phyloP scores from a whole-genome alignment of 2,329 filamentous ascomycete genomes.

The Neofusicoccum umdonicola region DNA sequence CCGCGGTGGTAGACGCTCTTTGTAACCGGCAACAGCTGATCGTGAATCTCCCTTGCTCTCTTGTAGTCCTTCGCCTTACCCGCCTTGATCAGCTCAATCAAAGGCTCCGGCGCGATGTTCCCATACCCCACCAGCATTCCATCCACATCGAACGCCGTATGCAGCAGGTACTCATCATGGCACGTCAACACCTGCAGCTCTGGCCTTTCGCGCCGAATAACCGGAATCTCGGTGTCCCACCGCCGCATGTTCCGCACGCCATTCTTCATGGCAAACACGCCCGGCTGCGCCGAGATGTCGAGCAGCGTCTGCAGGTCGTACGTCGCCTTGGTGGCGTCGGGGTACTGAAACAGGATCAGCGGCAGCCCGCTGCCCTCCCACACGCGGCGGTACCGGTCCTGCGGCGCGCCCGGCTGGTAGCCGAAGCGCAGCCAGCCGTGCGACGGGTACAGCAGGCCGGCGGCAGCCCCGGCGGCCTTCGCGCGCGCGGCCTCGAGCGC shows the following conservation, averaged over 20 bases:
- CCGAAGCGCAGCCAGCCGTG: constrained; percentile 58
- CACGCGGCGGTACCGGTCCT: constrained; percentile 52
- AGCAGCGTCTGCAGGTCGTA: constrained; percentile 54
- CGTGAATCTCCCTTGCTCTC: constrained; percentile 50
- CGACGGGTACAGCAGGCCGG: constrained; percentile 53
- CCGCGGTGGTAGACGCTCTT: constrained; percentile 56
- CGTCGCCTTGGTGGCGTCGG: constrained; percentile 53
- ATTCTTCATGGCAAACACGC: constrained; percentile 58
- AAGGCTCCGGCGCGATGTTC: constrained; percentile 51
- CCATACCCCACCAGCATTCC: constrained; percentile 56
- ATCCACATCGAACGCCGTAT: constrained; percentile 54
- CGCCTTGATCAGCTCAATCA: constrained; percentile 51
- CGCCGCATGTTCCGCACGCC: constrained; percentile 58
- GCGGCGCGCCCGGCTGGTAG: constrained; percentile 53
- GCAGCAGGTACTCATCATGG: constrained; percentile 54
- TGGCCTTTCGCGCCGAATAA: constrained; percentile 50
- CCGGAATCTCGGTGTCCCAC: constrained; percentile 56
- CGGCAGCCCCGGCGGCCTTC: constrained; percentile 50
- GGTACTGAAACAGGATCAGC: constrained; percentile 55
- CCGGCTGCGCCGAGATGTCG: constrained; percentile 52
- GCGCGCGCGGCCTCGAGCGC: constrained; percentile 53
- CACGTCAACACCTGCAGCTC: constrained; percentile 52
- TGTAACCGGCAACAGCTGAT: constrained; percentile 51
- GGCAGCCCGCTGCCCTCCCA: constrained; percentile 51
- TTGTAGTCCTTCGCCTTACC: constrained; percentile 52